Evolutionary conservation across 192 early-diverging fungal genomes (phyloP).

Genomic region (Backusella liffmaniae): DNA sequence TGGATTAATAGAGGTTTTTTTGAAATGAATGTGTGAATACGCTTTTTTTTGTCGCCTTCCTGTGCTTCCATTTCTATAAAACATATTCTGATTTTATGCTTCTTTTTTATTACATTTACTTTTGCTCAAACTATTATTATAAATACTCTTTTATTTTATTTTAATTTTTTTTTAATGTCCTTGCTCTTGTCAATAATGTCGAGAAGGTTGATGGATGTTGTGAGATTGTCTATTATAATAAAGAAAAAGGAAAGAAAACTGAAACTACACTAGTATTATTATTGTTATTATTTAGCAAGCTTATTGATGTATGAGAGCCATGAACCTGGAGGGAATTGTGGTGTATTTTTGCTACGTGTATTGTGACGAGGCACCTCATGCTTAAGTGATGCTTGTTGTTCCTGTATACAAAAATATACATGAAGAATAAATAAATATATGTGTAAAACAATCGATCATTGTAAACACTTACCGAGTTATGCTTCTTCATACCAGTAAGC

Average conservation of each 20-base stretch:
- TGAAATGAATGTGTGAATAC: not conserved
- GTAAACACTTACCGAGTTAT: conserved; percentile 40
- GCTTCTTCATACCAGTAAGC: conserved; percentile 53
- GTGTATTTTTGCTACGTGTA: conserved; percentile 41
- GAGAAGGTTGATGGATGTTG: not conserved
- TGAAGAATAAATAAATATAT: not conserved
- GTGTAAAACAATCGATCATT: not conserved
- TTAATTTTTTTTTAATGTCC: not conserved
- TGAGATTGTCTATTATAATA: not conserved
- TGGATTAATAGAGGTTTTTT: not conserved
- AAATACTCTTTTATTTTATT: not conserved
- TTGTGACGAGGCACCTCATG: conserved; percentile 44
- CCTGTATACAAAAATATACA: conserved; percentile 13
- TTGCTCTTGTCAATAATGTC: not conserved
- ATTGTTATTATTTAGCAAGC: conserved; percentile 15
- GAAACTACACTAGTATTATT: not conserved
- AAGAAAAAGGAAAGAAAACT: not conserved
- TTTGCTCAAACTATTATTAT: too few relatives aligned
- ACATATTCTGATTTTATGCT: too few relatives aligned
- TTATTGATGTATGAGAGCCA: conserved; percentile 35
- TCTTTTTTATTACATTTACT: too few relatives aligned
- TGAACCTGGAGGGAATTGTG: conserved; percentile 22
- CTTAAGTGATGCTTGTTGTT: conserved; percentile 30
- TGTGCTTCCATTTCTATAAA: not conserved
- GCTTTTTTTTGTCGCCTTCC: not conserved